Conservation (phyloP, 139 green algal genomes). For the Auxenochlorella pyrenoidosa region DNA sequence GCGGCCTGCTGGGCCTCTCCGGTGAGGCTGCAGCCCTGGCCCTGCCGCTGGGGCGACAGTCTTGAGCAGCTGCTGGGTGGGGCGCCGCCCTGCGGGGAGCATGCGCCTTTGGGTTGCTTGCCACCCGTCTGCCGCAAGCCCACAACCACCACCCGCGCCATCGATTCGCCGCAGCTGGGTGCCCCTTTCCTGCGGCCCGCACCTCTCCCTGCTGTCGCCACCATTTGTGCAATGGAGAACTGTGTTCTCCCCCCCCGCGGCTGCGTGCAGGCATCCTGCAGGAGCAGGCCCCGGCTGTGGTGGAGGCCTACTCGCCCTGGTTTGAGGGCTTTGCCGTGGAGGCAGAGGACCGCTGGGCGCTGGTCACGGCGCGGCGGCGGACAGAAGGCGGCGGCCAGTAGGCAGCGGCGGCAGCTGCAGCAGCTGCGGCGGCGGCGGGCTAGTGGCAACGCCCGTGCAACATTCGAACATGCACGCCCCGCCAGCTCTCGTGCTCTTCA, state of each 20-base stretch:
- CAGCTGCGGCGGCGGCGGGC: not conserved
- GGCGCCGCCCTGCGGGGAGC: too few species aligned
- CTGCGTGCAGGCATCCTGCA: constrained; percentile 62
- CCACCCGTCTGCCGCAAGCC: too few species aligned
- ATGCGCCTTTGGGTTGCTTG: too few species aligned
- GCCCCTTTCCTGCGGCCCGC: too few species aligned
- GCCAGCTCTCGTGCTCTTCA: too few species aligned
- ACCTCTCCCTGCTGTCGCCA: too few species aligned
- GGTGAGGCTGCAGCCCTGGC: not conserved
- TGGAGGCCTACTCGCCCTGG: constrained; percentile 34
- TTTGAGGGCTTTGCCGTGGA: constrained; percentile 43
- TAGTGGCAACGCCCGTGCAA: too few species aligned
- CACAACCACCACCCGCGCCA: too few species aligned
- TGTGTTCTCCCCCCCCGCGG: too few species aligned
- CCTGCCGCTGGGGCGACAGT: not conserved
- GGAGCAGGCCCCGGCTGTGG: constrained; percentile 52
- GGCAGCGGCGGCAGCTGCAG: not conserved
- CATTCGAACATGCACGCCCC: too few species aligned
- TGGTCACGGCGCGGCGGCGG: constrained; percentile 35
- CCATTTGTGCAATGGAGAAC: too few species aligned
- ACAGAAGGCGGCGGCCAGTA: not conserved
- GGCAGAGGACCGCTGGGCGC: constrained; percentile 34
- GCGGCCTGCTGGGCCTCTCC: constrained; percentile 67
- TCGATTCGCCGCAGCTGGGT: too few species aligned
- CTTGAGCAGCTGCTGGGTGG: not conserved